phyloP scores from a whole-genome alignment of 73 alveolate species.

The Blepharisma stoltei region DNA sequence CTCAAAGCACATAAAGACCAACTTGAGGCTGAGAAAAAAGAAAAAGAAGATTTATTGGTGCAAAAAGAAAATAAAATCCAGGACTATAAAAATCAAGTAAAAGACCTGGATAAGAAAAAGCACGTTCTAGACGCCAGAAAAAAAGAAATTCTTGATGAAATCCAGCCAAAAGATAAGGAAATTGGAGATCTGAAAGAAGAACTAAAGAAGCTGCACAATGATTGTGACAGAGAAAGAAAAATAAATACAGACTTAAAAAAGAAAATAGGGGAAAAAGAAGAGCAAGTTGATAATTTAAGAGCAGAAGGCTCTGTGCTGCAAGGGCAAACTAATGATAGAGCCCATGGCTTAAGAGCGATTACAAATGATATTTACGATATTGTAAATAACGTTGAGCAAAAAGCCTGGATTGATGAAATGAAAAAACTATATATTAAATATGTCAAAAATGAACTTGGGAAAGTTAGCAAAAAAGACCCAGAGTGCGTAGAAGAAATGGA shows the following conservation, averaged over 20 bases:
- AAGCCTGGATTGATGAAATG: conserved; percentile 74
- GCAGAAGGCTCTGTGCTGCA: conserved; percentile 54
- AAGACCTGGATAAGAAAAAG: conserved; percentile 77
- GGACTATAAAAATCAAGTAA: conserved; percentile 74
- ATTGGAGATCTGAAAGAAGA: conserved; percentile 73
- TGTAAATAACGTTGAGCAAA: conserved; percentile 75
- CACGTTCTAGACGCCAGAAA: conserved; percentile 81
- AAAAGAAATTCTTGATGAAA: conserved; percentile 75
- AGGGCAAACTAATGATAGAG: conserved; percentile 64
- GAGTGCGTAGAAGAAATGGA: conserved; percentile 80
- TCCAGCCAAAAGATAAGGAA: conserved; percentile 83
- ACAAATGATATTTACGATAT: conserved; percentile 74
- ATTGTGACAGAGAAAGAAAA: conserved; percentile 21
- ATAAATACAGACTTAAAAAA: conserved; percentile 59
- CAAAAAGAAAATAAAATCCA: conserved; percentile 77
- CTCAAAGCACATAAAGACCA: conserved; percentile 57
- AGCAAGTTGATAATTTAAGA: conserved; percentile 57
- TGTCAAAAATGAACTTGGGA: conserved; percentile 71
- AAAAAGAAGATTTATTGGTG: conserved; percentile 58
- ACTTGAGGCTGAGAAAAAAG: conserved; percentile 68
- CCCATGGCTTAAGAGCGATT: conserved; percentile 59
- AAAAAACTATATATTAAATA: conserved; percentile 68
- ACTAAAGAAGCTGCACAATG: conserved; percentile 47
- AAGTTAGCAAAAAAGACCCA: conserved; percentile 78
- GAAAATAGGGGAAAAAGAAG: conserved; percentile 63